Percentiles rank a stretch among this genome's conserved stretches.
Conservation (phyloP, 164 flowering plant species). For the Houttuynia cordata region DNA sequence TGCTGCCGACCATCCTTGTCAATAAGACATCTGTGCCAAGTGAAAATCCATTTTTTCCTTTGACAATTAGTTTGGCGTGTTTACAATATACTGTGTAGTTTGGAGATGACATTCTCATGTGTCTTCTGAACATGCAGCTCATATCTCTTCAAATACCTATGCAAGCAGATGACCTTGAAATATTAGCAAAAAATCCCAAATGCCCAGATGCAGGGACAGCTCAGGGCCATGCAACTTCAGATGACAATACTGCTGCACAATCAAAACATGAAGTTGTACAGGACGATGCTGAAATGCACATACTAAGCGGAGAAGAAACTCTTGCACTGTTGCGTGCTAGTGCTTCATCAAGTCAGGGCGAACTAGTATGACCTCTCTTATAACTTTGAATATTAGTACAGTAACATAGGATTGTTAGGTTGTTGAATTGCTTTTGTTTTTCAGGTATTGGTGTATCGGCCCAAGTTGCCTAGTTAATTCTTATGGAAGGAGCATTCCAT, state of each 20-base stretch:
- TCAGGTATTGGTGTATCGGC: slow-evolving; percentile 11
- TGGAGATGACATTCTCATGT: background rate
- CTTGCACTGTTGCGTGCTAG: slow-evolving; percentile 27
- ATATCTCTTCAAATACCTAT: slow-evolving; percentile 28
- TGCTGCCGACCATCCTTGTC: slow-evolving; percentile 58
- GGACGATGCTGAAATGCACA: slow-evolving; percentile 23
- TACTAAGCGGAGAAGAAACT: slow-evolving; percentile 42
- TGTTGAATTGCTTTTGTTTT: background rate
- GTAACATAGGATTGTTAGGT: too few species aligned
- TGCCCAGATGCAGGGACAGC: background rate
- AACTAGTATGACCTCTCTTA: slow-evolving; percentile 36
- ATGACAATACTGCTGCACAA: slow-evolving; percentile 2
- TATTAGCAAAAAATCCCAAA: slow-evolving; percentile 30
- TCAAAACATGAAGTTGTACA: slow-evolving; percentile 16
- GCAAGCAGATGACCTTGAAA: slow-evolving; percentile 21
- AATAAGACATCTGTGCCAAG: slow-evolving; percentile 47
- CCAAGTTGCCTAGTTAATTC: slow-evolving; percentile 1
- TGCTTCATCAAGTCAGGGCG: slow-evolving; percentile 17
- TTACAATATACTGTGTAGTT: background rate
- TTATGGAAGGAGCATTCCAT: background rate
- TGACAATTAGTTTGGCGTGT: background rate
- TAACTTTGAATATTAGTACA: too few species aligned
- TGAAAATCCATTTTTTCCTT: slow-evolving; percentile 13
- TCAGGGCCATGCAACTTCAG: slow-evolving; percentile 11
- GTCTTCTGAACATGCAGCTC: slow-evolving; percentile 25